These are phyloP conservation scores for Helianthus tuberosus DNA, from an alignment of 129 eudicot genomes.

Conservation along the genomic window DNA sequence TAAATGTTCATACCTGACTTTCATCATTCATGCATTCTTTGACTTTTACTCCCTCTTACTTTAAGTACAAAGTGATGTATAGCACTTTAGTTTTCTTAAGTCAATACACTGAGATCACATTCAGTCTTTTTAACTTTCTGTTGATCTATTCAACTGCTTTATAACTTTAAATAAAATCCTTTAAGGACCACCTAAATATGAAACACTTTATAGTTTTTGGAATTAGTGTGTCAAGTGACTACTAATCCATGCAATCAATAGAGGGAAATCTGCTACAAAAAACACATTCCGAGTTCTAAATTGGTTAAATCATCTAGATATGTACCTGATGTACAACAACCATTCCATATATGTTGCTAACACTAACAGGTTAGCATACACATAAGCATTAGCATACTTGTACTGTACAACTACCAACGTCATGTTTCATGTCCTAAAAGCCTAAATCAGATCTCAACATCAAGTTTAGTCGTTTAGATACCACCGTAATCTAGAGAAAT, in stretches of 20 bases:
- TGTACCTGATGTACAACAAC: conserved; percentile 20
- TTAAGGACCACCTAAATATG: too few relatives aligned
- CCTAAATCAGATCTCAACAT: conserved; percentile 11
- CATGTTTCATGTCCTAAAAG: background rate
- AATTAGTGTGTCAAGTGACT: background rate
- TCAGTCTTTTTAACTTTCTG: background rate
- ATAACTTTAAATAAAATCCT: background rate
- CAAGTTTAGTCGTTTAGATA: background rate
- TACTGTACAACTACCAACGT: conserved; percentile 13
- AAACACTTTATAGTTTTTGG: background rate
- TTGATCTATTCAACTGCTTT: background rate
- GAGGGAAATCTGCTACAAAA: background rate
- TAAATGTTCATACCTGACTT: background rate
- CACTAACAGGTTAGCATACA: background rate
- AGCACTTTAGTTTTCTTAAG: background rate
- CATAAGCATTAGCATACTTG: conserved; percentile 11
- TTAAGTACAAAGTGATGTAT: background rate
- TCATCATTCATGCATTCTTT: background rate
- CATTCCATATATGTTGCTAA: background rate
- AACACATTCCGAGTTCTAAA: background rate
- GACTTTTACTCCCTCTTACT: background rate
- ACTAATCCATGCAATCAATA: conserved; percentile 16
- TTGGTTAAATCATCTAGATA: background rate
- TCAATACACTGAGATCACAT: background rate
- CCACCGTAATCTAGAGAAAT: conserved; percentile 2